Evolutionary conservation across 2,329 filamentous ascomycete genomes (phyloP), one percentile per base, ranked within the genome.

Genomic region (Cryphonectria carpinicola): DNA sequence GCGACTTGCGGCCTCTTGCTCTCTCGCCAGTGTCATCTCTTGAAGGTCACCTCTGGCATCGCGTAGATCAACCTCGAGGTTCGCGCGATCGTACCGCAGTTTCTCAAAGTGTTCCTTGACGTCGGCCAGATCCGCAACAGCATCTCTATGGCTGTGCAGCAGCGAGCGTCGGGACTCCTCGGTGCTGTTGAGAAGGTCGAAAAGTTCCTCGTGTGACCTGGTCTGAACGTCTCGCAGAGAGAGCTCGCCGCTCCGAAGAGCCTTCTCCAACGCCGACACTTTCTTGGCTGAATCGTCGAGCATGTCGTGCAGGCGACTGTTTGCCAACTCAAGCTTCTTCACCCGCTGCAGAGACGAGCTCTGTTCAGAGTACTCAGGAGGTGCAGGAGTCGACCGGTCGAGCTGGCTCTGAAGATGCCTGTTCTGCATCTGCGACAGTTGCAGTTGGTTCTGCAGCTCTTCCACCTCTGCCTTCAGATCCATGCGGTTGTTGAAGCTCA

Each of bases 371-470:
- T 76, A 79, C 79, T 85, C 89, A 49, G 93, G 91, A 35, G 87
- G 87, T 7, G 82, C 82, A 3, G 91, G 89, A 0, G 89, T 90
- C 13, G 83, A 83, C 63, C 92, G 89, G 54, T 95, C 92, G 58
- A 98, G 84, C 78, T 98, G 94, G 77, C 89, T 94, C 78, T 97
- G 93, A 7, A 98, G 88, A 77, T 98, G 95, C 46, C 93, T 90
- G 81, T 97, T 98, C 76, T 97, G 93, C 93, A 98, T 97, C 80
- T 98, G 92, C 5, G 92, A 91, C 79, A 98, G 89, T 78, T 98
- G 95, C 66, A 98, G 87, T 79, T 97, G 94, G 79, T 97, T 98
- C 79, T 98, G 95, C 37, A 97, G 86, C 80, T 97, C 91, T 79
- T 98, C 95, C 17, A 98, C 86, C 77, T 98, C 95, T 4, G 93